These are phyloP conservation scores for Prototheca cutis DNA, from an alignment of 163 green algal genomes.

Conservation along the genomic window DNA sequence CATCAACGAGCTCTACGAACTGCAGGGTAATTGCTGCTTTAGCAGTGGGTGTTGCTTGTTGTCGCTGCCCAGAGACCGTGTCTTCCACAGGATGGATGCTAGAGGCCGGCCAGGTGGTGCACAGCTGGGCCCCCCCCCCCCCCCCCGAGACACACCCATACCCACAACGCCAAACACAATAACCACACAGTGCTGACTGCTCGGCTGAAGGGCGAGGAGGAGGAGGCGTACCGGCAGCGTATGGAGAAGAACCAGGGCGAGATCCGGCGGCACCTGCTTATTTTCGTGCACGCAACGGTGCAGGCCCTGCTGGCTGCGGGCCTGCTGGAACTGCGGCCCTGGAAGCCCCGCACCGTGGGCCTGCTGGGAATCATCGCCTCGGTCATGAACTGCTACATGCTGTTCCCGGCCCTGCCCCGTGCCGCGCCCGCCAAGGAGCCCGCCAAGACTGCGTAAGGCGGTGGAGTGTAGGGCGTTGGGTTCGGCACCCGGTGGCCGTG, in stretches of 20 bases:
- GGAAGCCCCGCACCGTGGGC: constrained; percentile 72
- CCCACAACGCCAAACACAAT: too few species aligned
- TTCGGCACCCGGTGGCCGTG: too few species aligned
- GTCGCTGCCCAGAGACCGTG: too few species aligned
- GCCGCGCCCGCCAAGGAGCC: not conserved
- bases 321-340: constrained; percentile 62
- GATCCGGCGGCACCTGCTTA: constrained; percentile 47
- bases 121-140: too few species aligned
- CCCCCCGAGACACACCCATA: too few species aligned
- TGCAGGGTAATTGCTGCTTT: constrained; percentile 3
- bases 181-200: constrained; percentile 14
- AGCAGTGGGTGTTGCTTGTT: too few species aligned
- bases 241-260: constrained; percentile 43
- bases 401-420: constrained; percentile 47
- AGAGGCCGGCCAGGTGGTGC: not conserved
- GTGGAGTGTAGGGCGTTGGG: too few species aligned
- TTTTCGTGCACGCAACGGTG: constrained; percentile 51
- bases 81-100: not conserved
- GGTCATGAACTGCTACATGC: constrained; percentile 86
- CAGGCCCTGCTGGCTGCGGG: constrained; percentile 70
- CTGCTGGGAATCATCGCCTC: constrained; percentile 60
- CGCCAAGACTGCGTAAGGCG: not conserved
- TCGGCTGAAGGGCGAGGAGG: constrained; percentile 41
- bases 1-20: constrained; percentile 41
- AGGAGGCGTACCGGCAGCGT: constrained; percentile 48